A percentile compares a stretch with the other conserved stretches of the same genome.
phyloP scores from a whole-genome alignment of 2,329 filamentous ascomycete species.

The Parastagonospora avenae region DNA sequence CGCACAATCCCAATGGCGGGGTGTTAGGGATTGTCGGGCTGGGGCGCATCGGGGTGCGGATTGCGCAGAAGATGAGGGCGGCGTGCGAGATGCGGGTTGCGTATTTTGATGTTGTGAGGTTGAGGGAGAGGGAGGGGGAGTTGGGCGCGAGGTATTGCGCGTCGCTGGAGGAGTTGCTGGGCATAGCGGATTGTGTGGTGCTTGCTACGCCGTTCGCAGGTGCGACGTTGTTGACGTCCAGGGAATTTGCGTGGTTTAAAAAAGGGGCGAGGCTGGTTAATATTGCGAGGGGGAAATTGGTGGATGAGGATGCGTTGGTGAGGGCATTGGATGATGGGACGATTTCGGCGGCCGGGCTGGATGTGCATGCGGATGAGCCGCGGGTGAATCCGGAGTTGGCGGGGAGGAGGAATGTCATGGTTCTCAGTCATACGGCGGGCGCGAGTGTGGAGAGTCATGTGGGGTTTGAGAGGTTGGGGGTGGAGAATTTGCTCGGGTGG shows the following conservation, averaged over 20 bases:
- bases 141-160: constrained; percentile 61
- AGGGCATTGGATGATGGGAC: constrained; percentile 61
- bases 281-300: constrained; percentile 66
- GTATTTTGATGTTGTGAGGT: constrained; percentile 65
- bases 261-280: constrained; percentile 66
- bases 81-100: constrained; percentile 71
- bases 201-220: constrained; percentile 64
- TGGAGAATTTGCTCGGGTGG: constrained; percentile 69
- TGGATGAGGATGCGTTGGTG: constrained; percentile 68
- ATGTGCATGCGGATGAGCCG: constrained; percentile 69
- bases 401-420: constrained; percentile 55
- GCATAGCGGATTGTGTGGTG: constrained; percentile 63
- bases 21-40: constrained; percentile 71
- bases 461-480: constrained; percentile 70
- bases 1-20: constrained; percentile 67
- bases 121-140: constrained; percentile 51
- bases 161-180: constrained; percentile 59
- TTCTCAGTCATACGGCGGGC: constrained; percentile 72
- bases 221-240: constrained; percentile 55
- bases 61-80: constrained; percentile 63
- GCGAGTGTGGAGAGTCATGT: constrained; percentile 69
- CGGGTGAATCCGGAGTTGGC: constrained; percentile 56
- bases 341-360: constrained; percentile 62
- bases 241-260: constrained; percentile 59
- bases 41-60: constrained; percentile 58